phyloP scores from a whole-genome alignment of 208 protist genomes.

The Willaertia magna region DNA sequence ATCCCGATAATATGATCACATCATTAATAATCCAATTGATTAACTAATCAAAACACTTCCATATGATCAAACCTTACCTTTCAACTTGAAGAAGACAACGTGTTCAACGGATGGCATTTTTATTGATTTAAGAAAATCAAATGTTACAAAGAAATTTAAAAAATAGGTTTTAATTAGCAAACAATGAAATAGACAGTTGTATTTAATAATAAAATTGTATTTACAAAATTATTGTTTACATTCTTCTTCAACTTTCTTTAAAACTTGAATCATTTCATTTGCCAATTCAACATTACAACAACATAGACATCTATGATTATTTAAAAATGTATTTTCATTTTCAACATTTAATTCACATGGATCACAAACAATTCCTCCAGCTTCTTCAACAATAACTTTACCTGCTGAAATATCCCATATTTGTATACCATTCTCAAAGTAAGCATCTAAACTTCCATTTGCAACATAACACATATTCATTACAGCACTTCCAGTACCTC shows the following conservation, averaged over 20 bases:
- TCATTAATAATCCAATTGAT: background rate
- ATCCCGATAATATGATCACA: no score
- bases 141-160: no score
- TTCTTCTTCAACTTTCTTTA: background rate
- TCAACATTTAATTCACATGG: background rate
- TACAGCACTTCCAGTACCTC: background rate
- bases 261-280: background rate
- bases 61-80: background rate
- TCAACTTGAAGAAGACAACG: background rate
- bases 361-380: background rate
- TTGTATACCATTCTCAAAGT: slow-evolving; percentile 1
- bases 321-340: background rate
- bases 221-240: background rate
- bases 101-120: background rate
- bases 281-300: background rate
- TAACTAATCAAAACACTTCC: background rate
- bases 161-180: no score
- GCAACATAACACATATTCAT: slow-evolving; percentile 4
- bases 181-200: no score
- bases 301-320: background rate
- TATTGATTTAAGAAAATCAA: no score
- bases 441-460: background rate
- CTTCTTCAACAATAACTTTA: slow-evolving; percentile 6
- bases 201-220: background rate
- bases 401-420: slow-evolving; percentile 7